Evolutionary conservation across 768 basidiomycete species (phyloP).

Genomic region (Lactarius sanguifluus): DNA sequence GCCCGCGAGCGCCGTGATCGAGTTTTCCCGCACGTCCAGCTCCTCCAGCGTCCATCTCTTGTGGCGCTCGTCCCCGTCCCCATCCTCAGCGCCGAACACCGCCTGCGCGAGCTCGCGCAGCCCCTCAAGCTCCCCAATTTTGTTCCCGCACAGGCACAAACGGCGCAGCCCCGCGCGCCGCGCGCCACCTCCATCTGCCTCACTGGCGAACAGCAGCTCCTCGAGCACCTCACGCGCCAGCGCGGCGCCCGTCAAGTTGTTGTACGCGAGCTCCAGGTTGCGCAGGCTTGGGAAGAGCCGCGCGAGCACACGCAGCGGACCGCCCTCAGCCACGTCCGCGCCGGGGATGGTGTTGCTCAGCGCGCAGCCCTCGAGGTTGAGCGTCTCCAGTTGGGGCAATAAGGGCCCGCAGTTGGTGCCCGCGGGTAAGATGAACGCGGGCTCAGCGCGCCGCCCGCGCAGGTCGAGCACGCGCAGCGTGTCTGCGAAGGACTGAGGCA

Average conservation of each 20-base stretch:
- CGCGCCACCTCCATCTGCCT: background rate
- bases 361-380: conserved; percentile 71
- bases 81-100: conserved; percentile 51
- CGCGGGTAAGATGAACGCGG: conserved; percentile 55
- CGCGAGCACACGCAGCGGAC: conserved; percentile 57
- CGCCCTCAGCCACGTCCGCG: conserved; percentile 49
- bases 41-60: conserved; percentile 73
- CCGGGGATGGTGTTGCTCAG: conserved; percentile 54
- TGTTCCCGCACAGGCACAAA: conserved; percentile 69
- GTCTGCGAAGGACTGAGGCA: conserved; percentile 27
- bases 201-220: conserved; percentile 45
- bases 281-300: conserved; percentile 69
- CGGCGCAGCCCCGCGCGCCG: conserved; percentile 58
- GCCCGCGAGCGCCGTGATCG: conserved; percentile 65
- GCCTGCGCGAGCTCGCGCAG: conserved; percentile 56
- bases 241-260: conserved; percentile 55
- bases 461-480: conserved; percentile 50
- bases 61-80: conserved; percentile 47
- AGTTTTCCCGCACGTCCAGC: conserved; percentile 79
- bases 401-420: conserved; percentile 39
- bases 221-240: conserved; percentile 50
- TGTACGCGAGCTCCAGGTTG: conserved; percentile 76
- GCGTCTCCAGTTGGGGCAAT: conserved; percentile 70
- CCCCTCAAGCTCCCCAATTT: conserved; percentile 58
- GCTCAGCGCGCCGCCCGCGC: conserved; percentile 64